Conservation (phyloP, 2,329 filamentous ascomycete species). For the Coniochaeta sp. region DNA sequence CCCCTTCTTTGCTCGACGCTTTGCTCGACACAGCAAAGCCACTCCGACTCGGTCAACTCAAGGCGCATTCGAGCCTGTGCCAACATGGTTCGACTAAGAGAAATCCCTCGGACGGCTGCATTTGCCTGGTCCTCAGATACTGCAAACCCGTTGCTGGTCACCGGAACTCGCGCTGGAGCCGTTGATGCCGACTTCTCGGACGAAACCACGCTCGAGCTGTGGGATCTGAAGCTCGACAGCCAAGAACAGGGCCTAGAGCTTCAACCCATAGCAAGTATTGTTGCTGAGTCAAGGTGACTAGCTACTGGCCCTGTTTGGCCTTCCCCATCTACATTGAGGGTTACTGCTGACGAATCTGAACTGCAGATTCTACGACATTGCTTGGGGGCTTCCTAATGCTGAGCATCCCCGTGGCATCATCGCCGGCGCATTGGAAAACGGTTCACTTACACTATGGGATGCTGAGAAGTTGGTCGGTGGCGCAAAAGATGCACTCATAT, state of each 20-base stretch:
- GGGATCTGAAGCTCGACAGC: slow-evolving; percentile 83
- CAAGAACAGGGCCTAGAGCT: slow-evolving; percentile 72
- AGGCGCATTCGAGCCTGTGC: slow-evolving; percentile 11
- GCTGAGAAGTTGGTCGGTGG: slow-evolving; percentile 59
- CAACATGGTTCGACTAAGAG: slow-evolving; percentile 87
- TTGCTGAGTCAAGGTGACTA: slow-evolving; percentile 77
- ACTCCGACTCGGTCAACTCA: not conserved
- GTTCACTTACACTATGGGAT: slow-evolving; percentile 89
- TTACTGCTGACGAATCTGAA: slow-evolving; percentile 3
- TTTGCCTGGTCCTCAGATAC: slow-evolving; percentile 92
- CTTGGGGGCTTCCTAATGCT: slow-evolving; percentile 79
- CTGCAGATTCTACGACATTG: slow-evolving; percentile 90
- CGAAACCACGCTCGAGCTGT: slow-evolving; percentile 92
- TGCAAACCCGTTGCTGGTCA: slow-evolving; percentile 74
- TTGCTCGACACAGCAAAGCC: not conserved
- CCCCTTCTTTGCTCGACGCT: no score
- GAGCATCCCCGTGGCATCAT: slow-evolving; percentile 81
- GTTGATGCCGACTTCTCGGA: slow-evolving; percentile 97
- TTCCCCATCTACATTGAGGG: not conserved
- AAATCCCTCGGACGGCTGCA: slow-evolving; percentile 92
- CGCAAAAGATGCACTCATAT: slow-evolving; percentile 67
- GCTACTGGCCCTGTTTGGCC: slow-evolving; percentile 14
- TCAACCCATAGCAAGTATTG: slow-evolving; percentile 75
- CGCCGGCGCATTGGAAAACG: slow-evolving; percentile 91
- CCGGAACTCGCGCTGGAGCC: slow-evolving; percentile 88